phyloP scores from a whole-genome alignment of 345 rosid species.

The Euphorbia pulcherrima region DNA sequence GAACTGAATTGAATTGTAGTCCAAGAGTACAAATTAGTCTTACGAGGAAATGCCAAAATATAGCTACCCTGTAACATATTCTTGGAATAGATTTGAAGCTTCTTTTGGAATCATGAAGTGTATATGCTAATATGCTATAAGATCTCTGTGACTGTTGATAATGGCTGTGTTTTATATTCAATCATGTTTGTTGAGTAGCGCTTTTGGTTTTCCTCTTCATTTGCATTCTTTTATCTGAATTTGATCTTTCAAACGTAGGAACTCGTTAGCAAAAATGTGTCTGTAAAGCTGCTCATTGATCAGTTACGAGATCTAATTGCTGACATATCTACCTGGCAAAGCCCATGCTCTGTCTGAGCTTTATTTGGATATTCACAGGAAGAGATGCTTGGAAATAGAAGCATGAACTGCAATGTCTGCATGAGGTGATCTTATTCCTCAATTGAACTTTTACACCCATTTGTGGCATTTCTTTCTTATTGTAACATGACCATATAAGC shows the following conservation, averaged over 20 bases:
- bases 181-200: background rate
- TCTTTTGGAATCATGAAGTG: background rate
- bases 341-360: slow-evolving; percentile 57
- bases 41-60: background rate
- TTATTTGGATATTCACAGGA: background rate
- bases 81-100: background rate
- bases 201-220: background rate
- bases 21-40: too few relatives aligned
- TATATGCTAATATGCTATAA: background rate
- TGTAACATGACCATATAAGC: background rate
- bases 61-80: background rate
- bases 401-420: slow-evolving; percentile 1
- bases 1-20: too few relatives aligned
- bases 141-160: background rate
- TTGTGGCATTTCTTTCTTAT: background rate
- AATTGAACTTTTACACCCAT: background rate
- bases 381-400: slow-evolving; percentile 2
- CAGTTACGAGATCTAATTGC: slow-evolving; percentile 65
- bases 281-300: slow-evolving; percentile 74
- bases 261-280: slow-evolving; percentile 66
- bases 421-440: slow-evolving; percentile 4
- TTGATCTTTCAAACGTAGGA: slow-evolving; percentile 42
- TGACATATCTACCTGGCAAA: slow-evolving; percentile 88
- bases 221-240: background rate
- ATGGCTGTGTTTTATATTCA: background rate